These are phyloP conservation scores for Fusarium nematophilum DNA, from an alignment of 2,329 filamentous ascomycete species.

Conservation along the genomic window DNA sequence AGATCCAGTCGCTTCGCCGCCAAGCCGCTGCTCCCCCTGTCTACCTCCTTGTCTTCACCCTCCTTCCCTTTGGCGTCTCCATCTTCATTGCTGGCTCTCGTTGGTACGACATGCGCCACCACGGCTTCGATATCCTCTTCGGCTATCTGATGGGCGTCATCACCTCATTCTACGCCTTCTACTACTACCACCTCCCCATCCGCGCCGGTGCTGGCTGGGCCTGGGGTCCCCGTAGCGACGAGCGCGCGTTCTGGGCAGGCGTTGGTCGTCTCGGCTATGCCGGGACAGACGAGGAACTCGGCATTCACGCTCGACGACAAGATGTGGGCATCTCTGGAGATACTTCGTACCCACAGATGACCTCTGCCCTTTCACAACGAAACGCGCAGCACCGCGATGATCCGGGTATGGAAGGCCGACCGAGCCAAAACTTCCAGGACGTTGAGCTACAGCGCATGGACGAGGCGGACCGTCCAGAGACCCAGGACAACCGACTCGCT, in stretches of 20 bases:
- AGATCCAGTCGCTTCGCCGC: conserved; percentile 61
- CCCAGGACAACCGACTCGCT: conserved; percentile 25
- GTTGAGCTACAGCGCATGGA: conserved; percentile 47
- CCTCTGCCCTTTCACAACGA: conserved; percentile 38
- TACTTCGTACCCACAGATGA: conserved; percentile 41
- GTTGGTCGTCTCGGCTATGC: conserved; percentile 71
- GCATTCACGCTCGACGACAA: conserved; percentile 21
- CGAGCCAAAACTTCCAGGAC: conserved; percentile 45
- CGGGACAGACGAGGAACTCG: conserved; percentile 51
- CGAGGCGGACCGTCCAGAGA: conserved; percentile 24
- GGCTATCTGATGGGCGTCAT: conserved; percentile 83
- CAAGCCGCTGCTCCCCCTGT: conserved; percentile 85
- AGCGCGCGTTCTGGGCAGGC: conserved; percentile 83
- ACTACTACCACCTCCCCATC: conserved; percentile 87
- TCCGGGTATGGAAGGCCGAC: conserved; percentile 9
- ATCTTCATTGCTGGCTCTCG: conserved; percentile 87
- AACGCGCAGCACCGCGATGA: conserved; percentile 27
- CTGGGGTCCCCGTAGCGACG: conserved; percentile 81
- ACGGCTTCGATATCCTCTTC: conserved; percentile 91
- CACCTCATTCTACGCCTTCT: conserved; percentile 79
- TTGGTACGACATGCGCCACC: conserved; percentile 89
- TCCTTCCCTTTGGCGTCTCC: conserved; percentile 78
- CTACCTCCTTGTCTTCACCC: conserved; percentile 77
- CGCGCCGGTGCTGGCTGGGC: conserved; percentile 82
- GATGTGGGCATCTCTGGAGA: conserved; percentile 43